Evolutionary conservation across 352 stramenopile species (phyloP).

Genomic region (Phytophthora pini): DNA sequence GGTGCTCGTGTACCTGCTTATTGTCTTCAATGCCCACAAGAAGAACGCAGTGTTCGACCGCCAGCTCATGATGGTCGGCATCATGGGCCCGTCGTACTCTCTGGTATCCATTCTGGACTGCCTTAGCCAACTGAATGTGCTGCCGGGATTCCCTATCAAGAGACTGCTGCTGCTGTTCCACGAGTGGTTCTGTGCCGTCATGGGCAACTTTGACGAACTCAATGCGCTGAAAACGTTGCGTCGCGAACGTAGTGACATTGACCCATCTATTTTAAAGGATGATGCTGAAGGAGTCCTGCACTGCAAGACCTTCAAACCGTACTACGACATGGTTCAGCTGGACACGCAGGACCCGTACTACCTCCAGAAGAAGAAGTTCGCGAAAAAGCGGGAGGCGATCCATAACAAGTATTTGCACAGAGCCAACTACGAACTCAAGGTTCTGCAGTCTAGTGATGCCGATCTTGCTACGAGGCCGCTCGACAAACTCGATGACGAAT

Average conservation of each 20-base stretch:
- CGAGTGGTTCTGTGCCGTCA: conserved; percentile 68
- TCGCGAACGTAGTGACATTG: conserved; percentile 45
- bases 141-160: conserved; percentile 84
- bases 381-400: conserved; percentile 63
- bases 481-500: conserved; percentile 72
- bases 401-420: conserved; percentile 79
- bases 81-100: conserved; percentile 58
- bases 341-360: conserved; percentile 75
- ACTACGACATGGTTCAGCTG: conserved; percentile 52
- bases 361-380: conserved; percentile 78
- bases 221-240: conserved; percentile 62
- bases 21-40: conserved; percentile 76
- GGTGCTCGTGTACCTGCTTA: conserved; percentile 79
- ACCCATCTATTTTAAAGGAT: conserved; percentile 55
- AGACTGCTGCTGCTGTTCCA: conserved; percentile 74
- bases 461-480: conserved; percentile 56
- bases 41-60: conserved; percentile 73
- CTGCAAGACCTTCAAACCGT: conserved; percentile 77
- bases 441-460: conserved; percentile 43
- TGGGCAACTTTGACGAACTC: conserved; percentile 62
- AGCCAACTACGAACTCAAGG: conserved; percentile 67
- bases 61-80: conserved; percentile 71
- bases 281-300: conserved; percentile 54
- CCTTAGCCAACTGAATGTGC: conserved; percentile 67
- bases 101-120: conserved; percentile 81